These are phyloP conservation scores for Irpex sp. DNA, from an alignment of 1,284 basidiomycete species.

Conservation along the genomic window DNA sequence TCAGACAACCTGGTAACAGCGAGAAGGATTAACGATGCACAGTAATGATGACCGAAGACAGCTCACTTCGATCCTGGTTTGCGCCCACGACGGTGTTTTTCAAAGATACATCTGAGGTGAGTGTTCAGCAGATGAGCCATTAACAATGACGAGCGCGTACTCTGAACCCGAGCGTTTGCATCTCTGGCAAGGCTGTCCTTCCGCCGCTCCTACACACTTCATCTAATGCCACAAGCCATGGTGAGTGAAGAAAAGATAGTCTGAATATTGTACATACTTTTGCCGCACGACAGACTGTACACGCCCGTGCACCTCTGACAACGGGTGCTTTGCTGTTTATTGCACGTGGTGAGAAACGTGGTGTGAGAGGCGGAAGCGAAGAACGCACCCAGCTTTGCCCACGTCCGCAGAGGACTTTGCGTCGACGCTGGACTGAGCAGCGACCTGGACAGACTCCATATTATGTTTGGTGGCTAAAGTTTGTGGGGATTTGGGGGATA, in stretches of 20 bases:
- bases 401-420: not conserved
- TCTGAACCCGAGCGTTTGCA: constrained; percentile 75
- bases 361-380: not conserved
- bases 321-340: constrained; percentile 49
- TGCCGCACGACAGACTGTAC: constrained; percentile 77
- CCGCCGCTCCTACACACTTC: constrained; percentile 84
- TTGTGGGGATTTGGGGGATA: not conserved
- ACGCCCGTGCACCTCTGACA: constrained; percentile 70
- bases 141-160: constrained; percentile 35
- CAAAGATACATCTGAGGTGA: constrained; percentile 65
- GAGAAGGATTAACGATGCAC: not conserved
- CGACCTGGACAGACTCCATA: constrained; percentile 16
- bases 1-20: constrained; percentile 61
- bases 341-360: constrained; percentile 6
- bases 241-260: constrained; percentile 15
- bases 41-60: not conserved
- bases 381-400: constrained; percentile 4
- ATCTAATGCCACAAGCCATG: constrained; percentile 46
- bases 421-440: constrained; percentile 10
- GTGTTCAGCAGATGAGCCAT: constrained; percentile 13
- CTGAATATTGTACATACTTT: constrained; percentile 48
- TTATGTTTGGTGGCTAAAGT: not conserved
- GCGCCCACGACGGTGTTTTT: constrained; percentile 80
- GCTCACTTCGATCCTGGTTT: constrained; percentile 85
- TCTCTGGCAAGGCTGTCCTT: constrained; percentile 73